Percentiles rank a stretch among this genome's conserved stretches.
These are phyloP conservation scores for Colletotrichum chlorophyti DNA, from an alignment of 2,329 filamentous ascomycete genomes.

Conservation along the genomic window DNA sequence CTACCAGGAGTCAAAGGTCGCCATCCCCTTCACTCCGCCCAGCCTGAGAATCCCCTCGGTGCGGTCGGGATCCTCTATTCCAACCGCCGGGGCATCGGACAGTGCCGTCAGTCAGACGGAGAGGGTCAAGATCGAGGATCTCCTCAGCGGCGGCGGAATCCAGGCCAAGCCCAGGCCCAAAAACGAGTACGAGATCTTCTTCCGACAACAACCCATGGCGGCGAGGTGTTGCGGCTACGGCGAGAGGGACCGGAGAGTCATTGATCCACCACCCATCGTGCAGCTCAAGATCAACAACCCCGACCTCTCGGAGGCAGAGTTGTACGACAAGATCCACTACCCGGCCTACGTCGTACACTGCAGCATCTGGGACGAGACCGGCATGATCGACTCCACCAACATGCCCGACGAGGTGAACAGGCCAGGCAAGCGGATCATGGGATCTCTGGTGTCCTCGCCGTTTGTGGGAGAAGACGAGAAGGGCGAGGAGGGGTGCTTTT, in stretches of 20 bases:
- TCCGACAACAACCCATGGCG: constrained; percentile 80
- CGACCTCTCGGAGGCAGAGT: constrained; percentile 60
- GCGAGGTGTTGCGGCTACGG: constrained; percentile 85
- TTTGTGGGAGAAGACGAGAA: constrained; percentile 80
- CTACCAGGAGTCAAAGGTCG: constrained; percentile 27
- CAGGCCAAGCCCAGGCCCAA: background rate
- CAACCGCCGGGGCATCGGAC: background rate
- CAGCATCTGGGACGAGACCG: constrained; percentile 75
- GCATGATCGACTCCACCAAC: constrained; percentile 70
- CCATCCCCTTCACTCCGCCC: constrained; percentile 26
- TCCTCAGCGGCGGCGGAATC: constrained; percentile 24
- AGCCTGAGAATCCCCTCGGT: constrained; percentile 13
- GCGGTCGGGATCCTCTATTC: constrained; percentile 2
- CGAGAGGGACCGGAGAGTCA: constrained; percentile 80
- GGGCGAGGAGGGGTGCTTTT: constrained; percentile 79
- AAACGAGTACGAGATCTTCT: constrained; percentile 54
- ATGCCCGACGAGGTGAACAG: constrained; percentile 76
- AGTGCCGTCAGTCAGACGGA: constrained; percentile 23
- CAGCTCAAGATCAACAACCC: constrained; percentile 72
- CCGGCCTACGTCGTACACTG: constrained; percentile 78
- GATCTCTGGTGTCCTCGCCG: constrained; percentile 77
- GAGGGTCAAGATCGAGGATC: constrained; percentile 31
- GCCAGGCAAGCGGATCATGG: constrained; percentile 79
- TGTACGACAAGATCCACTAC: constrained; percentile 58
- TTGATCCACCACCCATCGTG: constrained; percentile 84